A percentile compares a stretch with the other conserved stretches of the same genome.
phyloP scores from a whole-genome alignment of 2,329 filamentous ascomycete genomes.

The Aspergillus transmontanensis region DNA sequence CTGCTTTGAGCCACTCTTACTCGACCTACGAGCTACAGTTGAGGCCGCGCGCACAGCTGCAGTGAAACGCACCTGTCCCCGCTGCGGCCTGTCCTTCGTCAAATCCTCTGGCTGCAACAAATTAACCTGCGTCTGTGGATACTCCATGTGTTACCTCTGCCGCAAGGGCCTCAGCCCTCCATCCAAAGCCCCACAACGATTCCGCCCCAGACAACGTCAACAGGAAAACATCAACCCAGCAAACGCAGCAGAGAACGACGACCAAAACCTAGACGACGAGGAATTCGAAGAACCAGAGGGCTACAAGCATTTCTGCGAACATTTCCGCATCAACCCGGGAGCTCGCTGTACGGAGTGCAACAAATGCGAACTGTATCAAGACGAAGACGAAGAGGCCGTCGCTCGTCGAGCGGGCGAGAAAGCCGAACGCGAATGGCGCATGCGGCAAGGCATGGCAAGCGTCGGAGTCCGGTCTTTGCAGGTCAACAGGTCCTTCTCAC shows the following conservation, averaged over 20 bases:
- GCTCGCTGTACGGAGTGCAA: slow-evolving; percentile 76
- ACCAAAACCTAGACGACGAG: slow-evolving; percentile 22
- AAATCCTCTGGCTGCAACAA: slow-evolving; percentile 97
- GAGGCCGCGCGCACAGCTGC: slow-evolving; percentile 93
- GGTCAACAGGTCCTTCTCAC: slow-evolving; percentile 33
- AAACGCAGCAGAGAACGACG: slow-evolving; percentile 28
- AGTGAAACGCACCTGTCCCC: slow-evolving; percentile 91
- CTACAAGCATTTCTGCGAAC: slow-evolving; percentile 93
- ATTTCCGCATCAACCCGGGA: slow-evolving; percentile 83
- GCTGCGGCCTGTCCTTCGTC: slow-evolving; percentile 88
- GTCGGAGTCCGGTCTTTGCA: slow-evolving; percentile 21
- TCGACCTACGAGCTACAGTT: slow-evolving; percentile 82
- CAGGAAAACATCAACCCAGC: slow-evolving; percentile 47
- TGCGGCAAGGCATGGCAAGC: slow-evolving; percentile 56
- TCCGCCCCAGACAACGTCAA: slow-evolving; percentile 12
- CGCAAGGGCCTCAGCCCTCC: slow-evolving; percentile 62
- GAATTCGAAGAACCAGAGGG: slow-evolving; percentile 62
- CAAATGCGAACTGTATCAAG: slow-evolving; percentile 71
- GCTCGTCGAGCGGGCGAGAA: slow-evolving; percentile 69
- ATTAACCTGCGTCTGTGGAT: slow-evolving; percentile 90
- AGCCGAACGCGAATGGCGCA: slow-evolving; percentile 72
- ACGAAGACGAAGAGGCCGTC: slow-evolving; percentile 72
- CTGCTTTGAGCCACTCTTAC: slow-evolving; percentile 81
- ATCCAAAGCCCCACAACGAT: slow-evolving; percentile 14
- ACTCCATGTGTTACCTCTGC: slow-evolving; percentile 98